Conservation (phyloP, 805 yeast genomes). For the Starmerella scarabaei region DNA sequence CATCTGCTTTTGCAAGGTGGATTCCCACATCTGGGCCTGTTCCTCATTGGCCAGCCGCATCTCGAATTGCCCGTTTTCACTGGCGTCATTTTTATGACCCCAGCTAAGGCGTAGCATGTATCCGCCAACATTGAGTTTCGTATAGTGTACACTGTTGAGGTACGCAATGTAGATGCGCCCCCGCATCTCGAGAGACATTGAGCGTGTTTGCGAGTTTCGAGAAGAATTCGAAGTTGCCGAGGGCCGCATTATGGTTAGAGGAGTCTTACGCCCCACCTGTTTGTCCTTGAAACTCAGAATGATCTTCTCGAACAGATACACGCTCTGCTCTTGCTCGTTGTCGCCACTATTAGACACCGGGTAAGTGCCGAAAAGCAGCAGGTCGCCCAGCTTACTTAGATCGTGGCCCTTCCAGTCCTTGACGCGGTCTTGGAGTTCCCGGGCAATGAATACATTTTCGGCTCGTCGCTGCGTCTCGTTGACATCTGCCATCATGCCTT, state of each 20-base stretch:
- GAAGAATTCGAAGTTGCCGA: slow-evolving; percentile 7
- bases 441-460: slow-evolving; percentile 64
- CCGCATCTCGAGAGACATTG: slow-evolving; percentile 41
- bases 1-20: slow-evolving; percentile 22
- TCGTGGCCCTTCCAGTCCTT: slow-evolving; percentile 88
- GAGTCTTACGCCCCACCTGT: slow-evolving; percentile 35
- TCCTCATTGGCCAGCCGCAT: slow-evolving; percentile 78
- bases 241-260: slow-evolving; percentile 41
- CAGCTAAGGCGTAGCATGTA: slow-evolving; percentile 25
- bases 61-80: slow-evolving; percentile 75
- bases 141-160: slow-evolving; percentile 33
- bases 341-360: slow-evolving; percentile 37
- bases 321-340: slow-evolving; percentile 73
- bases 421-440: slow-evolving; percentile 59
- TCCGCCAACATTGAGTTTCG: slow-evolving; percentile 23
- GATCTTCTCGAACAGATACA: slow-evolving; percentile 71
- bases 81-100: slow-evolving; percentile 42
- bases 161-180: slow-evolving; percentile 75
- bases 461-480: slow-evolving; percentile 89
- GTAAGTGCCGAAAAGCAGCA: slow-evolving; percentile 60
- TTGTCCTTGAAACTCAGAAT: slow-evolving; percentile 53
- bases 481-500: slow-evolving; percentile 71
- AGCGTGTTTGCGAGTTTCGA: slow-evolving; percentile 19
- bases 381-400: slow-evolving; percentile 67
- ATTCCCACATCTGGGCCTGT: slow-evolving; percentile 65